Percentiles rank a stretch among this genome's conserved stretches.
phyloP scores from a whole-genome alignment of 1,284 basidiomycete genomes.

The Ustilago nuda region DNA sequence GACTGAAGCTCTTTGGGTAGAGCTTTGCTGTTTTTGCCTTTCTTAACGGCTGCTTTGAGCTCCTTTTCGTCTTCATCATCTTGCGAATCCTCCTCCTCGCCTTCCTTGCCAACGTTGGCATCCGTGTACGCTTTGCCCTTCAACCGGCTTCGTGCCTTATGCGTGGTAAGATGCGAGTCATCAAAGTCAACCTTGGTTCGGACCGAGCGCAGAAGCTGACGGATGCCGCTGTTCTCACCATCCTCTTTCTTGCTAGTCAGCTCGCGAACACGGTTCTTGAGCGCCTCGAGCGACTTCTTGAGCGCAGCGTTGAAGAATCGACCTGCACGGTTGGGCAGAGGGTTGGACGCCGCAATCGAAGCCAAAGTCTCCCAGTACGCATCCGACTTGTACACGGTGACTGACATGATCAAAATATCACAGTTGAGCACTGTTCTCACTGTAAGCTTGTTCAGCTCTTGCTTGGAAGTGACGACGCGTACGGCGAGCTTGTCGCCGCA shows the following conservation, averaged over 20 bases:
- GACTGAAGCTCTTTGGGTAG: constrained; percentile 67
- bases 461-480: constrained; percentile 78
- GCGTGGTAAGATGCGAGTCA: constrained; percentile 46
- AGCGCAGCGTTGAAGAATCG: constrained; percentile 61
- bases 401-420: constrained; percentile 87
- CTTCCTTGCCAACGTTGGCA: constrained; percentile 71
- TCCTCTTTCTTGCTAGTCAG: constrained; percentile 29
- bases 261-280: constrained; percentile 54
- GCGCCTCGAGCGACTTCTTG: constrained; percentile 47
- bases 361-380: constrained; percentile 61
- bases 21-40: constrained; percentile 29
- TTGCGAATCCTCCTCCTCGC: constrained; percentile 71
- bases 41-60: constrained; percentile 68
- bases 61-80: constrained; percentile 71
- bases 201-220: constrained; percentile 30
- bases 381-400: constrained; percentile 79
- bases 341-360: constrained; percentile 49
- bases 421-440: constrained; percentile 82
- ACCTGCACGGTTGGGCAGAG: constrained; percentile 49
- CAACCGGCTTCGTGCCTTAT: constrained; percentile 48
- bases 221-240: constrained; percentile 5
- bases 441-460: constrained; percentile 80
- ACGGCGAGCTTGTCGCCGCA: constrained; percentile 76
- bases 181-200: constrained; percentile 47
- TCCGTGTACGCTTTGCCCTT: constrained; percentile 52